Evolutionary conservation across 2,329 filamentous ascomycete genomes (phyloP).

Genomic region (Hypoxylon sp.): DNA sequence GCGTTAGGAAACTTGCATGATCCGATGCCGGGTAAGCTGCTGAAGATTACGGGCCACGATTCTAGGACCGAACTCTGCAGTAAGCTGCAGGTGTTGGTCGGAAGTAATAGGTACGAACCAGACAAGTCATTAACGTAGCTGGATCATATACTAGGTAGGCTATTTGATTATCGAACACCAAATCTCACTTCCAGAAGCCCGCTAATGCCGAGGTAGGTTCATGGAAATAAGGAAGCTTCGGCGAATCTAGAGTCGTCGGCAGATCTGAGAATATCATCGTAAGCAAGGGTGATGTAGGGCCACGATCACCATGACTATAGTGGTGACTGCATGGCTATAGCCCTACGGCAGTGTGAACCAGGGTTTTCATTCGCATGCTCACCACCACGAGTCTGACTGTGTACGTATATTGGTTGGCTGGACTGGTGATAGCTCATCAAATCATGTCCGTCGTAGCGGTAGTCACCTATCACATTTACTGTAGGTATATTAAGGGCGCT

Average conservation of each 20-base stretch:
- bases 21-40: conserved; percentile 20
- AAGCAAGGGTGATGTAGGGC: conserved; percentile 17
- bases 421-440: background rate
- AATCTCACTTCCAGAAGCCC: conserved; percentile 11
- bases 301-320: conserved; percentile 12
- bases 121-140: conserved; percentile 2
- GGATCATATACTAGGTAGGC: conserved; percentile 1
- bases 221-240: conserved; percentile 15
- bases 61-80: conserved; percentile 19
- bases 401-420: background rate
- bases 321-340: background rate
- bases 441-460: background rate
- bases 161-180: conserved; percentile 14
- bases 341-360: conserved; percentile 1
- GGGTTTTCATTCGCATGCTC: background rate
- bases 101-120: conserved; percentile 11
- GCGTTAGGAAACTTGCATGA: conserved; percentile 20
- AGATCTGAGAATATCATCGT: conserved; percentile 22
- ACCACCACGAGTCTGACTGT: background rate
- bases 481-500: background rate
- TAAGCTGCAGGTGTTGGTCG: conserved; percentile 11
- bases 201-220: conserved; percentile 14
- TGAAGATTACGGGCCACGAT: conserved; percentile 18
- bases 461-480: background rate
- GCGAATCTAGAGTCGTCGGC: conserved; percentile 22